Evolutionary conservation across 1,139 yeast species (phyloP).

Genomic region (Sugiyamaella neomexicana): DNA sequence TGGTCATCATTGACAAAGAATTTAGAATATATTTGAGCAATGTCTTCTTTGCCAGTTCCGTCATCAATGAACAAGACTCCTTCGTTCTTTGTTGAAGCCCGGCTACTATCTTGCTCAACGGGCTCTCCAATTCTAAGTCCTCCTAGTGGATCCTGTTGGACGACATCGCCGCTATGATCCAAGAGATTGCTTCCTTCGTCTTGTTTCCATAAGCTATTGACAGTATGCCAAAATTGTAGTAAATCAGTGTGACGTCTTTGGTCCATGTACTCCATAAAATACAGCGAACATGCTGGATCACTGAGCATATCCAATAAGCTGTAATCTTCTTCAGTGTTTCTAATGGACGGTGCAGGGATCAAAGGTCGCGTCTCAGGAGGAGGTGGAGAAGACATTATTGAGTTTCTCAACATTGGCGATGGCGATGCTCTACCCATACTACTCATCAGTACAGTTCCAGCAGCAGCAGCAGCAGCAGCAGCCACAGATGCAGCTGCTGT

Average conservation of each 20-base stretch:
- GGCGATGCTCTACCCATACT: slow-evolving; percentile 13
- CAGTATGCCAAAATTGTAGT: slow-evolving; percentile 65
- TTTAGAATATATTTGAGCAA: slow-evolving; percentile 46
- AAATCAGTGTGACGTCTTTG: slow-evolving; percentile 44
- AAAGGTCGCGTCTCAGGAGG: not conserved
- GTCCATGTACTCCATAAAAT: slow-evolving; percentile 60
- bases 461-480: not conserved
- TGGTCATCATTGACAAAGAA: slow-evolving; percentile 42
- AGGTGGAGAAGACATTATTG: not conserved
- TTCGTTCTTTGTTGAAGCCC: slow-evolving; percentile 14
- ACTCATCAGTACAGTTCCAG: slow-evolving; percentile 1
- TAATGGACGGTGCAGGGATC: not conserved
- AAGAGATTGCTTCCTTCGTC: slow-evolving; percentile 48
- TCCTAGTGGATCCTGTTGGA: slow-evolving; percentile 34
- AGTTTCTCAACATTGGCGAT: slow-evolving; percentile 5
- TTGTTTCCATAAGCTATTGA: slow-evolving; percentile 71
- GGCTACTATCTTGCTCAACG: too few relatives aligned
- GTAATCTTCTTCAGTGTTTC: slow-evolving; percentile 30
- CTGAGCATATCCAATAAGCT: slow-evolving; percentile 46
- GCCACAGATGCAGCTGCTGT: not conserved
- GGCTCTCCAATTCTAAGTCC: slow-evolving; percentile 28
- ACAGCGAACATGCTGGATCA: slow-evolving; percentile 50
- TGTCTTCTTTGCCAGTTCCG: slow-evolving; percentile 32
- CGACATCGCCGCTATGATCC: slow-evolving; percentile 30
- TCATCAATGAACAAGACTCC: slow-evolving; percentile 17